Evolutionary conservation across 495 filamentous ascomycete genomes (phyloP), one percentile per base, ranked within the genome.

Genomic region (Ramalina intermedia): DNA sequence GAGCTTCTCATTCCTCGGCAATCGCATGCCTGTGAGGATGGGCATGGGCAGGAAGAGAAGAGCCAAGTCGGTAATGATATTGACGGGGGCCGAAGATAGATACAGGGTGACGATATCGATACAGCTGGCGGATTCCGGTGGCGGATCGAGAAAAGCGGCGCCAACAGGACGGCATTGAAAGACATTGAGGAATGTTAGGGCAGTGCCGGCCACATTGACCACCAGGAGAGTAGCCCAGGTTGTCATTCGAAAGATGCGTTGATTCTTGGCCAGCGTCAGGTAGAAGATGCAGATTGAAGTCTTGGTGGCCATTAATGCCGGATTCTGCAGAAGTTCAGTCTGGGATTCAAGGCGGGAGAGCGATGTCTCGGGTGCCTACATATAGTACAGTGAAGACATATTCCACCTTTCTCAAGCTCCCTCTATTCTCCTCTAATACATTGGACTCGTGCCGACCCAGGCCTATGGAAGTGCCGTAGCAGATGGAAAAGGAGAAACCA

Each of bases 201-300:
- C 81, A 5, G 81, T 55, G 7, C 89, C 90, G 18, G 82, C 84
- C 2, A 74, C 62, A 58, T 90, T 90, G 44, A 91, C 87, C 14
- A 88, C 76, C 29, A 66, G 62, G 6, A 93, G 63, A 2, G 84
- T 84, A 16, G 68, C 70, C 67, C 84, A 82, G 20, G 82, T 85
- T 2, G 76, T 72, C 65, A 78, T 75, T 53, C 78, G 74, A 57
- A 88, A 79, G 27, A 85, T 66, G 54, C 80, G 80, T 38, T 87
- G 80, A 29, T 80, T 80, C 55, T 78, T 80, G 6, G 85, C 81
- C 44, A 94, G 66, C 29, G 82, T 79, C 26, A 94, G 72, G 66
- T 87, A 94, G 61, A 93, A 95, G 50, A 89, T 65, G 43, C 94
- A 74, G 54, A 96, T 87, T n/a, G 85, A 90, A 4, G 86, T 87